Evolutionary conservation across 1,284 basidiomycete genomes (phyloP).

Genomic region (Sphagnurus paluster): DNA sequence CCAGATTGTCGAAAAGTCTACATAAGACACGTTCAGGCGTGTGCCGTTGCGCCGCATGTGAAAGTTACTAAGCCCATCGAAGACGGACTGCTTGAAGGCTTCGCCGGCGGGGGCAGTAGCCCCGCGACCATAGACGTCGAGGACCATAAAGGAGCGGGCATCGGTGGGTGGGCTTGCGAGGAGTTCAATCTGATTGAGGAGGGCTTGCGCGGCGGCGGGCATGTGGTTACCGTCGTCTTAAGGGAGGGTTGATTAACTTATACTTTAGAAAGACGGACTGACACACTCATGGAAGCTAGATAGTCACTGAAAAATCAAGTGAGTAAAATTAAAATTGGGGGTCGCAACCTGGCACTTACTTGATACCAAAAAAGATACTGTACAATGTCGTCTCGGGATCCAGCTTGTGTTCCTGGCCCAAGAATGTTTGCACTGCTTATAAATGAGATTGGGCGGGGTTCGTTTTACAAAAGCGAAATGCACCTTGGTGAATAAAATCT

Average conservation of each 20-base stretch:
- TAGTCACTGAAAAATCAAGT: conserved; percentile 17
- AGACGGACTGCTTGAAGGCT: conserved; percentile 29
- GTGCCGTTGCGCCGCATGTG: conserved; percentile 16
- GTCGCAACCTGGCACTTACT: conserved; percentile 12
- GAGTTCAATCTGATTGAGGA: conserved; percentile 24
- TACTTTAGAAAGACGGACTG: too few species aligned
- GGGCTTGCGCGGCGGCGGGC: conserved; percentile 24
- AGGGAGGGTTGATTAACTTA: neutral
- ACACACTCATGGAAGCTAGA: conserved; percentile 15
- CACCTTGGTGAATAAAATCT: conserved; percentile 21
- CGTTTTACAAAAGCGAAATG: neutral
- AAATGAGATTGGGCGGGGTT: neutral
- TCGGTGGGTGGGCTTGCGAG: conserved; percentile 27
- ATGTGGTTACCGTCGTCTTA: conserved; percentile 28
- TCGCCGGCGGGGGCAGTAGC: conserved; percentile 24
- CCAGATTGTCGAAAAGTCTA: conserved; percentile 32
- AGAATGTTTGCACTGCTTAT: conserved; percentile 21
- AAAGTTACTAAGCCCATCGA: conserved; percentile 22
- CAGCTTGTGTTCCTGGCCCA: conserved; percentile 21
- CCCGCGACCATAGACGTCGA: conserved; percentile 31
- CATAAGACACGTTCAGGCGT: conserved; percentile 24
- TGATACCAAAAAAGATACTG: conserved; percentile 24
- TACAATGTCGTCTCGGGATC: conserved; percentile 20
- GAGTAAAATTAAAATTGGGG: neutral
- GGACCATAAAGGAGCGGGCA: conserved; percentile 27